Percentiles rank a stretch among this genome's conserved stretches.
Evolutionary conservation across 768 basidiomycete genomes (phyloP).

Genomic region (Boletus sp.): DNA sequence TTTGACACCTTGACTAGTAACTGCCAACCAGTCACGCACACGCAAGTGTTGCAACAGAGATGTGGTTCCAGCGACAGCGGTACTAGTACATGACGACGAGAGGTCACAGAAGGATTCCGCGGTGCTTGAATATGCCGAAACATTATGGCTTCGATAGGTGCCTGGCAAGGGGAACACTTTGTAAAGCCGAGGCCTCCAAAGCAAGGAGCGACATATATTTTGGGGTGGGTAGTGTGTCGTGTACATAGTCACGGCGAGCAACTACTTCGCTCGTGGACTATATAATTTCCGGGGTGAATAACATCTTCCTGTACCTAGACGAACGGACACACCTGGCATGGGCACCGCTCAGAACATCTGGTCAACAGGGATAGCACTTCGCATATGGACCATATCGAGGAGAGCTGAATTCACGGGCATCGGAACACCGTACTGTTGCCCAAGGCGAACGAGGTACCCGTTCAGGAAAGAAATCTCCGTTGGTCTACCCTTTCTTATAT

Average conservation of each 20-base stretch:
- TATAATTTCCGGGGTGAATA: not conserved
- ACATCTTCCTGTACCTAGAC: not conserved
- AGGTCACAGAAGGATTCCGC: too few relatives aligned
- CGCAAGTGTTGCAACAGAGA: too few relatives aligned
- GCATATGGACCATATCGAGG: slow-evolving; percentile 58
- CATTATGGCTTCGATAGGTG: not conserved
- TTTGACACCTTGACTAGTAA: not conserved
- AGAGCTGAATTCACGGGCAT: slow-evolving; percentile 61
- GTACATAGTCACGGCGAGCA: not conserved
- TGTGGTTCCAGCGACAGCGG: too few relatives aligned
- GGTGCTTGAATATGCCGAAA: too few relatives aligned
- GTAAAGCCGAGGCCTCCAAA: not conserved
- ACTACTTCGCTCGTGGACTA: not conserved
- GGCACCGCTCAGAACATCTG: slow-evolving; percentile 28
- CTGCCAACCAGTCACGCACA: not conserved
- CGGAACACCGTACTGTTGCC: slow-evolving; percentile 50
- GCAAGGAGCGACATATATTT: not conserved
- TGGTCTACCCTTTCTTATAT: slow-evolving; percentile 55
- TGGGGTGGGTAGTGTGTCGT: not conserved
- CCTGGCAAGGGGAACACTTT: not conserved
- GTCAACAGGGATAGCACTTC: slow-evolving; percentile 54
- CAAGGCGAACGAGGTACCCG: slow-evolving; percentile 73
- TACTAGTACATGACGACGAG: too few relatives aligned
- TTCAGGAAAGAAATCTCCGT: slow-evolving; percentile 86
- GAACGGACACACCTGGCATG: slow-evolving; percentile 10